A percentile compares a stretch with the other conserved stretches of the same genome.
phyloP scores from a whole-genome alignment of 495 filamentous ascomycete species.

The Parmelia sp. region DNA sequence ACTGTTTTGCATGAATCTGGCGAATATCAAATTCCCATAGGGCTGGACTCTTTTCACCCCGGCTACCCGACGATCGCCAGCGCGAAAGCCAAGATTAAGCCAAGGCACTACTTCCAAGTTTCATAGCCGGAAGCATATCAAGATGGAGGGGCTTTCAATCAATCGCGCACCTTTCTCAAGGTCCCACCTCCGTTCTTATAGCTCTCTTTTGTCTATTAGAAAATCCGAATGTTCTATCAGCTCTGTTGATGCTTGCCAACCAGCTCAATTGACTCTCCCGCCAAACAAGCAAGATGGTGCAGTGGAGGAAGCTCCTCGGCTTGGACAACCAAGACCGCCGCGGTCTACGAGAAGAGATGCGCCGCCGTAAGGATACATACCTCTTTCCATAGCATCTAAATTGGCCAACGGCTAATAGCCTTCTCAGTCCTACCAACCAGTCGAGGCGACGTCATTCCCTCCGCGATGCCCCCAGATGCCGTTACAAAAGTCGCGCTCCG shows the following conservation, averaged over 20 bases:
- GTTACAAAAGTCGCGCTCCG: constrained; percentile 85
- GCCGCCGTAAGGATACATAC: constrained; percentile 27
- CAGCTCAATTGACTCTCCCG: background rate
- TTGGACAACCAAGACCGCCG: constrained; percentile 30
- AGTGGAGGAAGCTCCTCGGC: constrained; percentile 36
- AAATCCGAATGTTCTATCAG: too few relatives aligned
- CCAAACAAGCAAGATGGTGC: constrained; percentile 29
- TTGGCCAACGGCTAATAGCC: constrained; percentile 31
- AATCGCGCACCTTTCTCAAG: background rate
- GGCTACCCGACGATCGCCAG: constrained; percentile 7
- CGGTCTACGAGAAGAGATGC: constrained; percentile 34
- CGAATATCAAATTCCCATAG: background rate
- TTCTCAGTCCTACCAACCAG: constrained; percentile 57
- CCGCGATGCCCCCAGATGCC: constrained; percentile 58
- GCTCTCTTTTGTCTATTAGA: background rate
- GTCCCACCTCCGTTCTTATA: background rate
- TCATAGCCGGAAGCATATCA: background rate
- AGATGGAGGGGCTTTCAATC: constrained; percentile 4
- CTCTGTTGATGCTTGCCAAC: background rate
- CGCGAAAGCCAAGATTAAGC: constrained; percentile 9
- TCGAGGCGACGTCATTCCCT: constrained; percentile 45
- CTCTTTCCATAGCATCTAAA: background rate
- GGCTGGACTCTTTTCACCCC: background rate
- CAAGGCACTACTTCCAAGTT: constrained; percentile 15
- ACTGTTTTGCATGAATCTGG: background rate